Conservation (phyloP, 2,329 filamentous ascomycete genomes). For the Aspergillus ustus region DNA sequence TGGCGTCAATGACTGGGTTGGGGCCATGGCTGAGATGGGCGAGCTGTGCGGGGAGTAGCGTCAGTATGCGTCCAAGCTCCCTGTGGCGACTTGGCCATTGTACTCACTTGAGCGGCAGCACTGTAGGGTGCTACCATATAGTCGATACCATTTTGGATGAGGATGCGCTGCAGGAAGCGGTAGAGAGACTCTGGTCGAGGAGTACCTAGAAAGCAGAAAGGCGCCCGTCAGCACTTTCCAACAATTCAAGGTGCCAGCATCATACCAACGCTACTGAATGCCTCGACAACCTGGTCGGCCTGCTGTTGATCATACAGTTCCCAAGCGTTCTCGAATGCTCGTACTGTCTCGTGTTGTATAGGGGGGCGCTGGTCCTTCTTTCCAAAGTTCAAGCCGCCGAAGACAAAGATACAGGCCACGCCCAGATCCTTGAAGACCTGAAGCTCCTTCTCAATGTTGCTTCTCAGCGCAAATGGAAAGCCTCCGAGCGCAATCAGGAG, state of each 20-base stretch:
- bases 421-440: constrained; percentile 70
- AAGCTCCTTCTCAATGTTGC: constrained; percentile 76
- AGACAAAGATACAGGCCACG: constrained; percentile 85
- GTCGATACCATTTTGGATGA: constrained; percentile 70
- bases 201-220: constrained; percentile 59
- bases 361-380: constrained; percentile 70
- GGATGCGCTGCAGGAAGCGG: constrained; percentile 74
- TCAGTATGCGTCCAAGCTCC: constrained; percentile 1
- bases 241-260: constrained; percentile 17
- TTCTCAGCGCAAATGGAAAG: constrained; percentile 76
- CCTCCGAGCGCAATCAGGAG: constrained; percentile 89
- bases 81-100: neutral
- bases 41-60: constrained; percentile 48
- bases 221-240: constrained; percentile 33
- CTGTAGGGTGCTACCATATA: constrained; percentile 87
- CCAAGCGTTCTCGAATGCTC: constrained; percentile 81
- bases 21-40: constrained; percentile 76
- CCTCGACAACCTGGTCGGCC: constrained; percentile 77
- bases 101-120: constrained; percentile 77
- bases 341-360: constrained; percentile 66
- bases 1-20: constrained; percentile 69
- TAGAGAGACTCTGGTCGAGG: constrained; percentile 74
- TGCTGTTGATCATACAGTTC: constrained; percentile 79
- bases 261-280: constrained; percentile 83
- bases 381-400: constrained; percentile 82